A percentile compares a stretch with the other conserved stretches of the same genome.
Evolutionary conservation across 2,329 filamentous ascomycete genomes (phyloP).

Genomic region (Colletotrichum sp.): DNA sequence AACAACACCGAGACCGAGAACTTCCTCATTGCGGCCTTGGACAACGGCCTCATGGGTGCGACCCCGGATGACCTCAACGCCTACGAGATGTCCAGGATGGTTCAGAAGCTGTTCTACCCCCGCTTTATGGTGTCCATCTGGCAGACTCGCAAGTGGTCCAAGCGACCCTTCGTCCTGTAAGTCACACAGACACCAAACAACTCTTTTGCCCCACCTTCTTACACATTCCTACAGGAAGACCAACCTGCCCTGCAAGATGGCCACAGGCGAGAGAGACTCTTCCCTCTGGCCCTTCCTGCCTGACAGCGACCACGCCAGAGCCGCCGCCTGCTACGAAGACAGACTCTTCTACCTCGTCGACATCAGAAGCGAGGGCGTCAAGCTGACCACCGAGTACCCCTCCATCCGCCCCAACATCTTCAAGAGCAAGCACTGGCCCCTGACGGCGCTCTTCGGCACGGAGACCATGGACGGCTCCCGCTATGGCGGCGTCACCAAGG

Average conservation of each 20-base stretch:
- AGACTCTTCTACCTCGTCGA: neutral
- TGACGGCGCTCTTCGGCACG: neutral
- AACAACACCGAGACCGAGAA: neutral
- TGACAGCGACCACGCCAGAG: neutral
- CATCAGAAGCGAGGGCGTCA: neutral
- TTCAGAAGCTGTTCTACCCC: slow-evolving; percentile 1
- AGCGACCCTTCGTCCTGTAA: neutral
- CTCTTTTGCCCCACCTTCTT: neutral
- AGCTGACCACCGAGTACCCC: neutral
- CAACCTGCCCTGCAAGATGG: neutral
- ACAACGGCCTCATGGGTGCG: neutral
- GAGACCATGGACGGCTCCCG: neutral
- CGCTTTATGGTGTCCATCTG: neutral
- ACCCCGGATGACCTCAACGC: neutral
- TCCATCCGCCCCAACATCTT: neutral
- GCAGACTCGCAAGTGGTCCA: neutral
- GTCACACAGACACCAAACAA: neutral
- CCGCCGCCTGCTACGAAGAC: neutral
- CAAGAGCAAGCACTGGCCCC: neutral
- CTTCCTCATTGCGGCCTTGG: neutral
- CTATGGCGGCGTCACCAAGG: neutral
- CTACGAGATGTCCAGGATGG: neutral
- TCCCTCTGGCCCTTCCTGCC: neutral
- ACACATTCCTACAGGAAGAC: neutral
- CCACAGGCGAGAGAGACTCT: neutral